Base-by-base conservation (phyloP, 1,284 basidiomycete genomes). In the Moesziomyces parantarcticus region DNA sequence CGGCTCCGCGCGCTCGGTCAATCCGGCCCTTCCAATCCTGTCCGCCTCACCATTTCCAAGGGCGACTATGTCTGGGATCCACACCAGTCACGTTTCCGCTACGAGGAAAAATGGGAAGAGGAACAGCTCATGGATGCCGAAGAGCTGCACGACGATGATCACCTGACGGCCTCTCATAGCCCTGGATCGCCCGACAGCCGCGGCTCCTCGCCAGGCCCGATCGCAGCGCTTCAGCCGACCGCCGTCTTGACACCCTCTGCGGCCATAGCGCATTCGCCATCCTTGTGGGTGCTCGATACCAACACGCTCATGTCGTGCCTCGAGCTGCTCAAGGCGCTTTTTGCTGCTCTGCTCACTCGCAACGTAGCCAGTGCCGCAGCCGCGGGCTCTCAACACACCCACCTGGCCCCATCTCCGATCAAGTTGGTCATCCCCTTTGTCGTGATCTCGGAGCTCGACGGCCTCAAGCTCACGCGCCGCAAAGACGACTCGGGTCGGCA, bases 121-220 rank as follows among this genome's bases (percentile, higher is more conserved):
- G 68, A 75, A 23, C 60, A 75, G n/a, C 60, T 75, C 25, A 75
- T 75, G 72, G 67, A 75, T 10, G 47, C 58, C 23, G 66, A 71
- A n/a, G 54, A 66, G 16, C 46, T 60, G 16, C 13, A 32, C 16
- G 47, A 61, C 18, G 23, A 29, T 13, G 32, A 20, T 36, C 21
- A 48, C 29, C 41, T 54, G 7, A 16, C 25, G 5, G 44, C 55
- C 18, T 26, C 58, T 3, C 20, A 14, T 1, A 25, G 29, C 21
- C 8, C 40, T 10, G 20, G 40, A 45, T 16, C 22, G 7, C 1
- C 21, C 5, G 29, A 43, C 34, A 62, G 58, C 46, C 47, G 48
- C 22, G 65, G 34, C 1, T 36, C 56, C 29, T 50, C 65, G 2
- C 59, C 51, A 29, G 46, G 50, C 5, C 25, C 51, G 0, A 18